These are phyloP conservation scores for Bacterosira constricta DNA, from an alignment of 108 stramenopile species.

Conservation along the genomic window DNA sequence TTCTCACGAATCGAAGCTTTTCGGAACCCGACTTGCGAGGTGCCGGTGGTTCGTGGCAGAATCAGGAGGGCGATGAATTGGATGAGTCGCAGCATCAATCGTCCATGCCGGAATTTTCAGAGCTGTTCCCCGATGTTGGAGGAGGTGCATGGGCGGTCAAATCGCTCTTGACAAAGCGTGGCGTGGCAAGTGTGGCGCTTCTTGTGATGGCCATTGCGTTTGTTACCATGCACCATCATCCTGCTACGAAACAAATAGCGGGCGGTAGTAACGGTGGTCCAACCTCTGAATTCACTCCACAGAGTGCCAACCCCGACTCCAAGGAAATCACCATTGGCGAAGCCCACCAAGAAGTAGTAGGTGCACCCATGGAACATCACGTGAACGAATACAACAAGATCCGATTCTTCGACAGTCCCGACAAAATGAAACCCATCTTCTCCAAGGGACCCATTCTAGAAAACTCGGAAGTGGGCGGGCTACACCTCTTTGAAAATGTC, in stretches of 20 bases:
- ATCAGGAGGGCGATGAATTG: neutral
- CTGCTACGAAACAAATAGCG: neutral
- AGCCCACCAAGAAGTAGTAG: constrained; percentile 36
- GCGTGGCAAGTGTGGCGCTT: neutral
- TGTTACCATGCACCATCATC: neutral
- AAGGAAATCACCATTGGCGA: constrained; percentile 29
- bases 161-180: neutral
- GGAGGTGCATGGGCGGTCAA: neutral
- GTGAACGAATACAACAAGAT: constrained; percentile 35
- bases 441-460: constrained; percentile 33
- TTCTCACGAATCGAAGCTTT: neutral
- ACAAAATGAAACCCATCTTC: constrained; percentile 29
- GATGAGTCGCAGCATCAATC: neutral
- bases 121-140: neutral
- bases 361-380: constrained; percentile 12
- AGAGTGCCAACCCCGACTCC: neutral
- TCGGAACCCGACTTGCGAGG: too few species aligned
- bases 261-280: neutral
- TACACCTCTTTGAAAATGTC: constrained; percentile 40
- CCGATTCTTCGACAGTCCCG: constrained; percentile 26
- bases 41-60: too few species aligned
- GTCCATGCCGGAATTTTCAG: constrained; percentile 4
- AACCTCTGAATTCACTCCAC: neutral
- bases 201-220: neutral
- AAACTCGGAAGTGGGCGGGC: constrained; percentile 17